phyloP scores from a whole-genome alignment of 2,329 filamentous ascomycete genomes.

The Paecilomyces sp. region DNA sequence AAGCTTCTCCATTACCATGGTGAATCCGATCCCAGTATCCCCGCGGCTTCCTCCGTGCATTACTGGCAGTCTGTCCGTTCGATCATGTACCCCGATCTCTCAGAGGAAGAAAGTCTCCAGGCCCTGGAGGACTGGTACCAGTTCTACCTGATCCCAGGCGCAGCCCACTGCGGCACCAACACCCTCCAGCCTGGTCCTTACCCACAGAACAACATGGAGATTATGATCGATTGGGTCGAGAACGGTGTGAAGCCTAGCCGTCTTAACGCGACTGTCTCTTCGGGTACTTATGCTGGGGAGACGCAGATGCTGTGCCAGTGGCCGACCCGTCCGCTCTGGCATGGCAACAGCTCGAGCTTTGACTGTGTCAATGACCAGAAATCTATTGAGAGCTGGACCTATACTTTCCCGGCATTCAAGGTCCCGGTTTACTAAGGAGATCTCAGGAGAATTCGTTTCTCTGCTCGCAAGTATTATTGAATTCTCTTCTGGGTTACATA shows the following conservation, averaged over 20 bases:
- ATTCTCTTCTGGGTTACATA: no score
- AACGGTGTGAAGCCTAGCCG: constrained; percentile 38
- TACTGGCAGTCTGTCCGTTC: constrained; percentile 49
- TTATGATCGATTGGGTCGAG: constrained; percentile 48
- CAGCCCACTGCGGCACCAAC: constrained; percentile 46
- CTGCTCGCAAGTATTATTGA: not conserved
- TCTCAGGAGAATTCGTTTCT: not conserved
- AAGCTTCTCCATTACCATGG: constrained; percentile 55
- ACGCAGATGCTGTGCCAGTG: constrained; percentile 29
- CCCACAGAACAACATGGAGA: constrained; percentile 40
- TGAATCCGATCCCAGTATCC: constrained; percentile 48
- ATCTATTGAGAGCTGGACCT: constrained; percentile 35
- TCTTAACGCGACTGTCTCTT: constrained; percentile 35
- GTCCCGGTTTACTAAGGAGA: constrained; percentile 28
- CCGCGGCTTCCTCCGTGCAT: constrained; percentile 47
- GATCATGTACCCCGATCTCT: constrained; percentile 41
- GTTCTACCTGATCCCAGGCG: constrained; percentile 49
- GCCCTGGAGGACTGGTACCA: constrained; percentile 48
- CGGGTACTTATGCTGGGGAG: constrained; percentile 22
- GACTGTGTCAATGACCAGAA: constrained; percentile 32
- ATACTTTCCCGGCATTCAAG: constrained; percentile 32
- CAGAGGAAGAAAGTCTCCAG: constrained; percentile 30
- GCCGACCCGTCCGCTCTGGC: constrained; percentile 25
- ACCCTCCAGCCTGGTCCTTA: constrained; percentile 39
- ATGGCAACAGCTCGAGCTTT: constrained; percentile 23